phyloP scores from a whole-genome alignment of 345 rosid species.

The Salix udensis region DNA sequence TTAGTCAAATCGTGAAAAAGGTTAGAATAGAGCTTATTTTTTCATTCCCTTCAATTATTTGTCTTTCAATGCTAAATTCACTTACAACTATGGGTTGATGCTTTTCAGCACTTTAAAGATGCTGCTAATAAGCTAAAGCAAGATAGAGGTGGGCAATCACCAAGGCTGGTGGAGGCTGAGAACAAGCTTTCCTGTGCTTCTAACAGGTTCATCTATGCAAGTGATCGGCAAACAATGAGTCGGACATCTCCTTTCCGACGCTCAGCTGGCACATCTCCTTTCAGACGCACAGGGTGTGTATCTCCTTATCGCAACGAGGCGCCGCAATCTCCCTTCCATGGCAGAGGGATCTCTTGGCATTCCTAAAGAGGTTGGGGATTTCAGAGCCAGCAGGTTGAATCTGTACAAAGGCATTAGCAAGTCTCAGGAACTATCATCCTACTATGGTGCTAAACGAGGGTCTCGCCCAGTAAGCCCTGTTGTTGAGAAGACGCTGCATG shows the following conservation, averaged over 20 bases:
- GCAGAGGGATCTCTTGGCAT: slow-evolving; percentile 42
- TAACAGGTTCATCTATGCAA: slow-evolving; percentile 35
- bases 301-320: slow-evolving; percentile 54
- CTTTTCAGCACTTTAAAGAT: slow-evolving; percentile 44
- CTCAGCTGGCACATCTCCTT: slow-evolving; percentile 41
- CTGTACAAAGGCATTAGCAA: slow-evolving; percentile 32
- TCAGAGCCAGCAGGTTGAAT: slow-evolving; percentile 38
- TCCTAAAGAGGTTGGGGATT: slow-evolving; percentile 54
- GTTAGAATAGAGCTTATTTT: slow-evolving; percentile 21
- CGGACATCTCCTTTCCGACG: slow-evolving; percentile 54
- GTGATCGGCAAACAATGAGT: slow-evolving; percentile 29
- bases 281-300: slow-evolving; percentile 41
- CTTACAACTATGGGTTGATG: slow-evolving; percentile 6
- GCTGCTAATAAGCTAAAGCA: slow-evolving; percentile 36
- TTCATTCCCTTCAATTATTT: not conserved
- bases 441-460: slow-evolving; percentile 26
- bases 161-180: slow-evolving; percentile 27
- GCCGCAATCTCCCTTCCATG: slow-evolving; percentile 50
- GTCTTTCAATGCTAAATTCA: not conserved
- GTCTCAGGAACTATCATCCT: slow-evolving; percentile 46
- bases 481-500: slow-evolving; percentile 58
- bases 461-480: slow-evolving; percentile 39
- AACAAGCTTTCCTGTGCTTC: slow-evolving; percentile 42
- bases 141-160: slow-evolving; percentile 37
- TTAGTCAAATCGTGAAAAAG: slow-evolving; percentile 43